These are phyloP conservation scores for Aspergillus ellipticus DNA, from an alignment of 495 filamentous ascomycete genomes.

Conservation along the genomic window DNA sequence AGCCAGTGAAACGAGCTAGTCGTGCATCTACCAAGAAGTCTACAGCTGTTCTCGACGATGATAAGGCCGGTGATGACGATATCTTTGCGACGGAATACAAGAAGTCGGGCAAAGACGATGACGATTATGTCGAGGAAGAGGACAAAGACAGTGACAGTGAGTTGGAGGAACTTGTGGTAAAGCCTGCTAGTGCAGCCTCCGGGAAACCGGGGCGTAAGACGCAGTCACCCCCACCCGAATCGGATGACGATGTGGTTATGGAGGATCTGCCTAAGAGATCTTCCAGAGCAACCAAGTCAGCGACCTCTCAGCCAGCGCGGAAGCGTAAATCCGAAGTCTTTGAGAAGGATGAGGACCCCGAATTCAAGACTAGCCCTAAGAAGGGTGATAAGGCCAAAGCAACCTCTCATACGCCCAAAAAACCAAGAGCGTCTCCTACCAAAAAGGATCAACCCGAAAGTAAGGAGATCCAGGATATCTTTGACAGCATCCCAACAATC, in stretches of 20 bases:
- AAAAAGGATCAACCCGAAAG: constrained; percentile 63
- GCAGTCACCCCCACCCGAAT: constrained; percentile 40
- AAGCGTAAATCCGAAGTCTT: constrained; percentile 59
- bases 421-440: constrained; percentile 55
- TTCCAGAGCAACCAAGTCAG: constrained; percentile 32
- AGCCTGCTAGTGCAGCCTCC: constrained; percentile 27
- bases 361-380: constrained; percentile 27
- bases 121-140: constrained; percentile 64
- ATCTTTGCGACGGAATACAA: constrained; percentile 64
- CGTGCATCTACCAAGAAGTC: constrained; percentile 31
- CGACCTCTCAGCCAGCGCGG: constrained; percentile 31
- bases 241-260: constrained; percentile 48
- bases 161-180: constrained; percentile 36
- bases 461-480: constrained; percentile 70
- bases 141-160: constrained; percentile 51
- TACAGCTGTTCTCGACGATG: constrained; percentile 48
- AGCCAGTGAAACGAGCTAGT: constrained; percentile 26
- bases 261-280: constrained; percentile 37
- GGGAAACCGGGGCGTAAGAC: constrained; percentile 35
- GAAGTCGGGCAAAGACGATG: constrained; percentile 59
- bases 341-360: constrained; percentile 40
- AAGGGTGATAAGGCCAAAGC: constrained; percentile 33
- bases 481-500: constrained; percentile 80
- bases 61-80: constrained; percentile 68
- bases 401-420: constrained; percentile 52